Evolutionary conservation across 1,284 basidiomycete genomes (phyloP).

Genomic region (Malassezia japonica): DNA sequence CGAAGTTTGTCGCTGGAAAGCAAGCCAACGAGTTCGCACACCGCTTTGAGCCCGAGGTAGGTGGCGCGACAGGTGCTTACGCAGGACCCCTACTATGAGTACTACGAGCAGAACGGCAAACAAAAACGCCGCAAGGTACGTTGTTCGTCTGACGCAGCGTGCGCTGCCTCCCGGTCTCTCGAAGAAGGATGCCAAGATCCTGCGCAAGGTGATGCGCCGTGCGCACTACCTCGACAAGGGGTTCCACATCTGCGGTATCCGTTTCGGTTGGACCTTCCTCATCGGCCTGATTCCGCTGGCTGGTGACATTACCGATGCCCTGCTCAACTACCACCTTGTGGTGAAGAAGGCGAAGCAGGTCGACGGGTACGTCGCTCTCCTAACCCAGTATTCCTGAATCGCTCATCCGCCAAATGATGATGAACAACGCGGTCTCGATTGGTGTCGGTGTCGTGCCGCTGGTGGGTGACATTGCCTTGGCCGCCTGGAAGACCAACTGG

Average conservation of each 20-base stretch:
- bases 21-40: slow-evolving; percentile 1
- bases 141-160: slow-evolving; percentile 46
- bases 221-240: slow-evolving; percentile 89
- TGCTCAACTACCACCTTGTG: slow-evolving; percentile 68
- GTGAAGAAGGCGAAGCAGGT: slow-evolving; percentile 64
- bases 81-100: slow-evolving; percentile 68
- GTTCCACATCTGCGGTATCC: slow-evolving; percentile 69
- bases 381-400: slow-evolving; percentile 24
- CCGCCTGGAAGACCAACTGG: slow-evolving; percentile 77
- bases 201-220: slow-evolving; percentile 52
- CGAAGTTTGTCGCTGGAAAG: background rate
- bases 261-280: slow-evolving; percentile 64
- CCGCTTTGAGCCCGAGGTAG: slow-evolving; percentile 15
- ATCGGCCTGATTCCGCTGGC: slow-evolving; percentile 63
- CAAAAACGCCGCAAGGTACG: slow-evolving; percentile 57
- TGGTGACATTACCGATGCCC: slow-evolving; percentile 60
- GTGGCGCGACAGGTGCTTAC: background rate
- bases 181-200: slow-evolving; percentile 63
- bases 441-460: slow-evolving; percentile 67
- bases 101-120: slow-evolving; percentile 61
- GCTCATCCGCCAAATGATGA: slow-evolving; percentile 53
- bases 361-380: slow-evolving; percentile 50
- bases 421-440: slow-evolving; percentile 67
- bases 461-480: slow-evolving; percentile 64
- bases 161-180: slow-evolving; percentile 68